A percentile compares a stretch with the other conserved stretches of the same genome.
Conservation (phyloP, 139 green algal species). For the Coelastrella sp. region DNA sequence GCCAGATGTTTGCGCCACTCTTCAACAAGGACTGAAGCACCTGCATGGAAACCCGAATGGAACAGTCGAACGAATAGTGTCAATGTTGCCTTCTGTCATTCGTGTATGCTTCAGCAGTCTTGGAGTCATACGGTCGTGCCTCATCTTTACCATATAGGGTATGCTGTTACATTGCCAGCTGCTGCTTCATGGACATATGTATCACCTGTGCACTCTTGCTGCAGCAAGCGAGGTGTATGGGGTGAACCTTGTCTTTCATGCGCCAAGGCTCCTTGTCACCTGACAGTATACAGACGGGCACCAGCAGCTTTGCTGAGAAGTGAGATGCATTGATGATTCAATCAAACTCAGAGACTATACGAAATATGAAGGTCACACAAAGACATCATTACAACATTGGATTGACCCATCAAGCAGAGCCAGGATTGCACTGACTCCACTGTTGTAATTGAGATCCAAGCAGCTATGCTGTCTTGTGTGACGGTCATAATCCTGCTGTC, state of each 20-base stretch:
- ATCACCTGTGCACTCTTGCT: constrained; percentile 6
- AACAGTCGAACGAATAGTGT: not conserved
- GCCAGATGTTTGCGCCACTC: not conserved
- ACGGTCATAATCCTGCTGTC: too few relatives aligned
- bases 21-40: not conserved
- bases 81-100: too few relatives aligned
- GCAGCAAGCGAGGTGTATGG: constrained; percentile 23
- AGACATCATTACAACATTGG: too few relatives aligned
- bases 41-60: not conserved
- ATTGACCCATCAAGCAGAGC: too few relatives aligned
- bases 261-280: constrained; percentile 23
- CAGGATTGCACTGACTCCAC: too few relatives aligned
- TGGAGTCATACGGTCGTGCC: not conserved
- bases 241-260: constrained; percentile 18
- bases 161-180: not conserved
- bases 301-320: too few relatives aligned
- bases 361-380: too few relatives aligned
- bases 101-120: not conserved
- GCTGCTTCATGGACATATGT: not conserved
- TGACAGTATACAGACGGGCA: too few relatives aligned
- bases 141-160: not conserved
- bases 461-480: too few relatives aligned
- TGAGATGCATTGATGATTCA: too few relatives aligned
- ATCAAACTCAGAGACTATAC: too few relatives aligned
- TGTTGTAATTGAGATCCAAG: too few relatives aligned